Base-by-base conservation (phyloP, 2,329 filamentous ascomycete species). In the Xylaria hypoxylon region DNA sequence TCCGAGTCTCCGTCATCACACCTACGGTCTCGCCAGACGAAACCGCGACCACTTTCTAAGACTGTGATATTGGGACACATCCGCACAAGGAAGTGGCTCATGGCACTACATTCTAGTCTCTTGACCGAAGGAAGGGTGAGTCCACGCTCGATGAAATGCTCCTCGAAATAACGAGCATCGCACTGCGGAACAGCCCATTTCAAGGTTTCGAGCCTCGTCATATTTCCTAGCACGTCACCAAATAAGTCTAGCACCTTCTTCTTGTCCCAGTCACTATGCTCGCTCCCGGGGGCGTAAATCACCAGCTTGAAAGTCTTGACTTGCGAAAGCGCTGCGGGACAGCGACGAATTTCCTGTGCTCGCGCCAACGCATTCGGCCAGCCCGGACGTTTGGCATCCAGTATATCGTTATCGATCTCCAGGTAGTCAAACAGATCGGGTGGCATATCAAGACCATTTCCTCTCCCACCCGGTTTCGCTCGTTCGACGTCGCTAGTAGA, bases 201-300 rank as follows among this genome's bases (percentile, higher is more conserved):
- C 45, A 68, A 19, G 2, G 51, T 64, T n/a, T 67, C 63, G 7
- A 68, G 59, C 26, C 28, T 64, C 10, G 66, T 68, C 67, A 64
- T 68, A 22, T 60, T 57, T 17, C 38, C 50, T 10, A 67, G 50
- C 10, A 68, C 24, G 28, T 68, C 55, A 8, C 22, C 58, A 13
- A 65, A 59, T 8, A 58, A 17, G 11, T 35, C 50, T 2, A 59
- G 47, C 1, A 47, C 50, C 13, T 61, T 22, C 11, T 35, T 33
- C 55, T 33, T 50, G 4, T 38, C 1, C 31, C 31, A 59, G 17
- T 47, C 33, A 17, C n/a, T n/a, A 6, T 38, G 56, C n/a, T 51
- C 4, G 33, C 26, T 5, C 6, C 38, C 19, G 19, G 52, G 2
- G 13, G 11, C 24, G 8, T 17, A 52, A 15, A 65, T 53, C 4